Evolutionary conservation across 2,329 filamentous ascomycete genomes (phyloP).

Genomic region (Neofusicoccum parvum): DNA sequence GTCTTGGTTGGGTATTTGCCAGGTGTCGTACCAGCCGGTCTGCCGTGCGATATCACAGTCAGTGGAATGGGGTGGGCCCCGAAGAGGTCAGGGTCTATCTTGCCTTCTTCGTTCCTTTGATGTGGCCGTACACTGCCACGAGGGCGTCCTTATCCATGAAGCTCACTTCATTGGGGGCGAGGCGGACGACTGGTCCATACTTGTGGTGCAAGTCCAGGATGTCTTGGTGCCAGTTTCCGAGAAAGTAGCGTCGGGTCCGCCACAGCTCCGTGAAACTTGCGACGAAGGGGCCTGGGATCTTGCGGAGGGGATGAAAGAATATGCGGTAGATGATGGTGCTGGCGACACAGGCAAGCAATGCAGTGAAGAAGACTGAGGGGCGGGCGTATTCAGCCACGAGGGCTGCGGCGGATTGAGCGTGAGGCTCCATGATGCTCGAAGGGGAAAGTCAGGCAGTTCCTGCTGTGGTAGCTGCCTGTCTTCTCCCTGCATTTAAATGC

Average conservation of each 20-base stretch:
- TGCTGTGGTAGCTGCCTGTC: too few relatives aligned
- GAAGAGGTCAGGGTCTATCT: neutral
- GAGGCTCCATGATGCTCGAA: too few relatives aligned
- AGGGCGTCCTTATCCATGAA: constrained; percentile 44
- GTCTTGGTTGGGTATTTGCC: neutral
- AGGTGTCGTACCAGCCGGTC: neutral
- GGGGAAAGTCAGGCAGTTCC: too few relatives aligned
- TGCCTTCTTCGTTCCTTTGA: constrained; percentile 29
- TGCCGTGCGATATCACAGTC: neutral
- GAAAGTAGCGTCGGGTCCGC: neutral
- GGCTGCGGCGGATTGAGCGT: too few relatives aligned
- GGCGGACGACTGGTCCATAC: constrained; percentile 46
- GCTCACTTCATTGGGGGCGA: constrained; percentile 46
- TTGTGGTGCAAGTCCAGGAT: constrained; percentile 42
- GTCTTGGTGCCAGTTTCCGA: constrained; percentile 28
- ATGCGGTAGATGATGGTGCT: constrained; percentile 38
- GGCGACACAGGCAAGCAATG: constrained; percentile 22
- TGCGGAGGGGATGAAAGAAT: constrained; percentile 47
- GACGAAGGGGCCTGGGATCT: constrained; percentile 46
- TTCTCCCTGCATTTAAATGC: too few relatives aligned
- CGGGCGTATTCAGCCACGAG: neutral
- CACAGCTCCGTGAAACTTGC: constrained; percentile 29
- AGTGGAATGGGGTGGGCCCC: neutral
- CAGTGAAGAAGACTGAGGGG: neutral
- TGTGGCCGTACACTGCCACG: constrained; percentile 36